These are phyloP conservation scores for Ceratocystis albifundus DNA, from an alignment of 2,329 filamentous ascomycete genomes.

Conservation along the genomic window DNA sequence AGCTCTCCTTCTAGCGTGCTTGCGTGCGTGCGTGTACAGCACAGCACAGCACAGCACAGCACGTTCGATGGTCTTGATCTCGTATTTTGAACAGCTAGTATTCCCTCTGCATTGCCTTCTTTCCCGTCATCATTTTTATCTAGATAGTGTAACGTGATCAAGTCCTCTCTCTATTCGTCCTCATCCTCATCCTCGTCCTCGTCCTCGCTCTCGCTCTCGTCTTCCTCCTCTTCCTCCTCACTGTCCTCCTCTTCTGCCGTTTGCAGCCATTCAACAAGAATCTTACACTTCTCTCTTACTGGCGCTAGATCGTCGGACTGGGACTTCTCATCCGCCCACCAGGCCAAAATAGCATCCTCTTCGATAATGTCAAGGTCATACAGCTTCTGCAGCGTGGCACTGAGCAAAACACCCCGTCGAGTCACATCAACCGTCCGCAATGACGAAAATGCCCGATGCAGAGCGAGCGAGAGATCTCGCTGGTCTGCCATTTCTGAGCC, in stretches of 20 bases:
- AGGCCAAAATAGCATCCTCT: conserved; percentile 75
- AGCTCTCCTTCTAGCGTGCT: too few relatives aligned
- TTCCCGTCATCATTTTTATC: not conserved
- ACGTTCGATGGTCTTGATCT: not conserved
- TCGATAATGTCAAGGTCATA: conserved; percentile 77
- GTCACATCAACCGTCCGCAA: conserved; percentile 45
- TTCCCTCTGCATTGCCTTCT: not conserved
- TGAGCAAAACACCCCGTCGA: conserved; percentile 51
- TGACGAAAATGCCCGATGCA: conserved; percentile 68
- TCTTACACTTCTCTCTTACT: conserved; percentile 61
- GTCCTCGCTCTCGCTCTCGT: conserved; percentile 23
- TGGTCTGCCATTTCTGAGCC: conserved; percentile 63
- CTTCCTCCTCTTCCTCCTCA: conserved; percentile 34
- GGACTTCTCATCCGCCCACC: conserved; percentile 71
- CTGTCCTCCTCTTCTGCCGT: conserved; percentile 49
- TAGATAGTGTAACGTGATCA: not conserved
- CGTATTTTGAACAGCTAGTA: conserved; percentile 3
- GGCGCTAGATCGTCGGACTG: conserved; percentile 50
- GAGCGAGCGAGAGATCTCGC: conserved; percentile 67
- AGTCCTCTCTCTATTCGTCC: conserved; percentile 13
- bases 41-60: too few relatives aligned
- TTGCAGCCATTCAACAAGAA: conserved; percentile 74
- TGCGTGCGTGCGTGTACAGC: too few relatives aligned
- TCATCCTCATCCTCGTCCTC: conserved; percentile 27
- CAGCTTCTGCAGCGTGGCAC: conserved; percentile 70